A percentile compares a stretch with the other conserved stretches of the same genome.
phyloP scores from a whole-genome alignment of 352 stramenopile species.

The Pythium dissimile region DNA sequence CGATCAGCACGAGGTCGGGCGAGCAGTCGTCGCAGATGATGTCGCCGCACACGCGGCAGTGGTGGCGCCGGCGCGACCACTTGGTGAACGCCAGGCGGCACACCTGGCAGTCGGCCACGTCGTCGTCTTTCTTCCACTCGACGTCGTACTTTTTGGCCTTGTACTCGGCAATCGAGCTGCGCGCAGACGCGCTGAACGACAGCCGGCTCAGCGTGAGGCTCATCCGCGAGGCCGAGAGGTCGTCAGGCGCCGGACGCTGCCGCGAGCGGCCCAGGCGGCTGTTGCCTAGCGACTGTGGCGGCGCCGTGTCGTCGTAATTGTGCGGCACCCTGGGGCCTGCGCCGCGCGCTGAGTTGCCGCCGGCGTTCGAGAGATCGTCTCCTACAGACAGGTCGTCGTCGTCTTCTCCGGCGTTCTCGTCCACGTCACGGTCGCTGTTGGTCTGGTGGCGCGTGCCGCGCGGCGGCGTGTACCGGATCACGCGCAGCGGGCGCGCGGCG shows the following conservation, averaged over 20 bases:
- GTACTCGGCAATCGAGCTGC: conserved; percentile 19
- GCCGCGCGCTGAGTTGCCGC: conserved; percentile 13
- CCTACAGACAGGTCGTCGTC: conserved; percentile 6
- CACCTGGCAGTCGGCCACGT: conserved; percentile 57
- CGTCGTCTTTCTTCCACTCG: conserved; percentile 57
- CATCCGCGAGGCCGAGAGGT: conserved; percentile 2
- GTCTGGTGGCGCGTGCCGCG: not conserved
- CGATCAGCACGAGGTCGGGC: conserved; percentile 52
- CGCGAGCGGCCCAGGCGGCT: conserved; percentile 2
- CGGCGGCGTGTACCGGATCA: conserved; percentile 22
- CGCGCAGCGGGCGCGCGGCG: conserved; percentile 12
- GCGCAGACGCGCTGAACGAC: conserved; percentile 18
- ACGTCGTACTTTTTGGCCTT: conserved; percentile 67
- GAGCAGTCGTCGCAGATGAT: conserved; percentile 76
- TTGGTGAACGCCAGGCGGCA: conserved; percentile 74
- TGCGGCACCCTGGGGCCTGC: not conserved
- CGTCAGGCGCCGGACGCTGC: not conserved
- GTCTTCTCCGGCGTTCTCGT: conserved; percentile 6
- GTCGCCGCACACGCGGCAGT: conserved; percentile 78
- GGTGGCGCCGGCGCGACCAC: conserved; percentile 66
- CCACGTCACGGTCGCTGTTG: not conserved
- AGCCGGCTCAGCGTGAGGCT: conserved; percentile 23
- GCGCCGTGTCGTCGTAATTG: conserved; percentile 14
- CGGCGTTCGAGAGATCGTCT: conserved; percentile 7
- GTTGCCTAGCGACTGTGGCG: not conserved